phyloP scores from a whole-genome alignment of 768 basidiomycete genomes.

The Trametes cubensis region DNA sequence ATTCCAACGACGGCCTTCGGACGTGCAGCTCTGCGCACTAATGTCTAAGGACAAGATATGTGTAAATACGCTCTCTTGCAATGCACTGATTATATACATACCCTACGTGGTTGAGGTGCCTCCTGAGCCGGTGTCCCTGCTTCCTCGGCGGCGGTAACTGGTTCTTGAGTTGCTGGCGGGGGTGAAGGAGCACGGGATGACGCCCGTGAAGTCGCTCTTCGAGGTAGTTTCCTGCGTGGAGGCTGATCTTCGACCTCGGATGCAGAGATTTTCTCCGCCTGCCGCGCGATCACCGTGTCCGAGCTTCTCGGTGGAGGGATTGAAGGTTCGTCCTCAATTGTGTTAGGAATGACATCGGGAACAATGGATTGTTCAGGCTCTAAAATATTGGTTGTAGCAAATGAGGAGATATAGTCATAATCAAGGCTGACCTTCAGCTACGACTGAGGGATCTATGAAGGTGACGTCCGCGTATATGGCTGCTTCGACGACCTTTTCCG shows the following conservation, averaged over 20 bases:
- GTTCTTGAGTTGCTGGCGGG: slow-evolving; percentile 11
- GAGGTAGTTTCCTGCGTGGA: slow-evolving; percentile 34
- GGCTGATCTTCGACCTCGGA: not conserved
- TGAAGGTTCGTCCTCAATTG: slow-evolving; percentile 54
- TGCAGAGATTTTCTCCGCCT: not conserved
- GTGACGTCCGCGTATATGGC: slow-evolving; percentile 43
- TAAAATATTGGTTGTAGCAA: slow-evolving; percentile 14
- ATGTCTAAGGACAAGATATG: slow-evolving; percentile 33
- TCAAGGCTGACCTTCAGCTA: slow-evolving; percentile 30
- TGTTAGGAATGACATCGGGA: slow-evolving; percentile 56
- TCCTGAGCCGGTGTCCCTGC: slow-evolving; percentile 31
- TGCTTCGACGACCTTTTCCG: slow-evolving; percentile 55
- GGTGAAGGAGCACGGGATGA: slow-evolving; percentile 43
- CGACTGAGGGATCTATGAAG: slow-evolving; percentile 40
- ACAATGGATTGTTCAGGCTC: slow-evolving; percentile 38
- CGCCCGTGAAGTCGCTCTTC: slow-evolving; percentile 45
- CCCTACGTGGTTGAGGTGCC: slow-evolving; percentile 34
- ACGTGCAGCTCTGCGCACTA: slow-evolving; percentile 48
- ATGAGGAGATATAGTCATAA: not conserved
- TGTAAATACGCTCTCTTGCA: slow-evolving; percentile 30
- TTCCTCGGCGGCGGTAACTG: not conserved
- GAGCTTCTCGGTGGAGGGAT: slow-evolving; percentile 31
- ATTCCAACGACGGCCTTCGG: slow-evolving; percentile 45
- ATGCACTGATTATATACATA: not conserved
- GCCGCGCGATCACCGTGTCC: not conserved